Evolutionary conservation across 495 filamentous ascomycete species (phyloP), one percentile per base, ranked within the genome.

Genomic region (Xylaria bambusicola): DNA sequence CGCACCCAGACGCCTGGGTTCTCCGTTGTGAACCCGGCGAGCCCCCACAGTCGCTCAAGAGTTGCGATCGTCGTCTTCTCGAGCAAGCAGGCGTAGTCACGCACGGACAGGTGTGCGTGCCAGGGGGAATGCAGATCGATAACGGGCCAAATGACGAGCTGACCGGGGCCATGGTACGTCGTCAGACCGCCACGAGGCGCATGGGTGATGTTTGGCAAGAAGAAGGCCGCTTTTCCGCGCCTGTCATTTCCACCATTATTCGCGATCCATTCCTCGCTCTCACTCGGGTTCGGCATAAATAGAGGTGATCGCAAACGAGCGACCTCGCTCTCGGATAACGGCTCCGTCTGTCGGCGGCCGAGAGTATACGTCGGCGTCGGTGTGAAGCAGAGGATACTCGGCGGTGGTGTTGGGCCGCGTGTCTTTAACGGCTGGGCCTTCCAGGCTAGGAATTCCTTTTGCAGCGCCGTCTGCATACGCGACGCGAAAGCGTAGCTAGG

Each of bases 121-220:
- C 61, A 33, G 1, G 64, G 56, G 3, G 75, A 74, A 15, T 66
- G 65, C 17, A 97, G 79, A 67, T 96, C 90, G 20, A 94, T 73
- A 38, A 98, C 84, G 13, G 93, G 90, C 72, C 96, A 98, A 12
- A 91, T 86, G 23, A 97, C 90, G 59, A 93, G 74, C 70, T 98
- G 94, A 0, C 94, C 94, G 0, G 94, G 94, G 0, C 94, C 94
- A 69, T 98, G 94, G 77, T 96, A 98, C 4, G 94, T 98, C 0
- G 89, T 93, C 58, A 94, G 89, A 0, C 94, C 94, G 62, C 94
- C 94, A 45, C 94, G 86, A 7, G 87, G 82, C 6, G 91, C 87
- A 53, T 86, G 79, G 38, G 84, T 70, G 64, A 95, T 81, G 18
- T 86, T 82, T 18, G 91, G 89, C 3, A 40, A 18, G 15, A 69